These are phyloP conservation scores for Globisporangium rhizosaccharum DNA, from an alignment of 352 stramenopile species.

Conservation along the genomic window DNA sequence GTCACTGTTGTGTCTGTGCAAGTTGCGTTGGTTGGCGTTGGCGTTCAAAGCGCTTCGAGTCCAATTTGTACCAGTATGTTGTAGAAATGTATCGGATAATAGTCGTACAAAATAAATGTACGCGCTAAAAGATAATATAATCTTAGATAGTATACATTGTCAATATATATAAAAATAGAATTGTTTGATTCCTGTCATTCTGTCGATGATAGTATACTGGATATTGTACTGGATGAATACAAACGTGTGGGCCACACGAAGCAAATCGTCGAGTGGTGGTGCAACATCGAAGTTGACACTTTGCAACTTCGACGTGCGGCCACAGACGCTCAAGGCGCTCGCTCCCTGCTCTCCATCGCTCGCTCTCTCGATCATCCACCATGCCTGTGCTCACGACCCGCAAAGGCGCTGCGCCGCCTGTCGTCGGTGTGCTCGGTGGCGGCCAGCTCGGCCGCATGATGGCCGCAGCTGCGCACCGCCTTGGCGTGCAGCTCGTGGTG, in stretches of 20 bases:
- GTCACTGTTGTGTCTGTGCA: not conserved
- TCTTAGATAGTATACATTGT: no score
- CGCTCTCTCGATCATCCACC: slow-evolving; percentile 18
- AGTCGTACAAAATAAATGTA: no score
- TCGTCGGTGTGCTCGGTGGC: slow-evolving; percentile 92
- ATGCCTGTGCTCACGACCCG: slow-evolving; percentile 54
- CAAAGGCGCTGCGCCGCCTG: slow-evolving; percentile 35
- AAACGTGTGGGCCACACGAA: not conserved
- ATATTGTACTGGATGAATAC: not conserved
- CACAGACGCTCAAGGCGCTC: not conserved
- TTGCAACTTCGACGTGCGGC: not conserved
- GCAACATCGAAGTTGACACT: not conserved
- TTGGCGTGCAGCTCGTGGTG: slow-evolving; percentile 91
- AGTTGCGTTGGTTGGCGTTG: not conserved
- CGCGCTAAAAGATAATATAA: no score
- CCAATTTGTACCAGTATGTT: no score
- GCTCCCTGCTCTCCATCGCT: not conserved
- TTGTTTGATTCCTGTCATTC: no score
- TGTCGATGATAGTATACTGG: no score
- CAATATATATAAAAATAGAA: no score
- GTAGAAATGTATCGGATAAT: no score
- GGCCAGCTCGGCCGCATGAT: slow-evolving; percentile 99
- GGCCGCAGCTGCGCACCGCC: slow-evolving; percentile 92
- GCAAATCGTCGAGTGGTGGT: not conserved
- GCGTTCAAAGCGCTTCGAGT: not conserved